Conservation (phyloP, 2,329 filamentous ascomycete species). For the Pseudogymnoascus verrucosus region DNA sequence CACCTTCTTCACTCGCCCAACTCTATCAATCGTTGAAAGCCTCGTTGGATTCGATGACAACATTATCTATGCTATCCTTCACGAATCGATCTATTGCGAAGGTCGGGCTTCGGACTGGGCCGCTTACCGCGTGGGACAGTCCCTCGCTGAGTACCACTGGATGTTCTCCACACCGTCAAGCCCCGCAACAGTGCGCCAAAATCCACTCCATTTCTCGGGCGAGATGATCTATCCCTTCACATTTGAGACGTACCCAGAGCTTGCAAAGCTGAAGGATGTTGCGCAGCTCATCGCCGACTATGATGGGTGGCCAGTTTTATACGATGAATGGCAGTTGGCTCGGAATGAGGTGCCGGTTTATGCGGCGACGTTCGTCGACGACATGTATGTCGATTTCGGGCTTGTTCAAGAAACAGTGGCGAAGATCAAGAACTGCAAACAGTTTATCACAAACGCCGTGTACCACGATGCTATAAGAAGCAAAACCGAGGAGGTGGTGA, state of each 20-base stretch:
- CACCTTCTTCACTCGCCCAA: constrained; percentile 65
- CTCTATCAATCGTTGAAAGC: constrained; percentile 60
- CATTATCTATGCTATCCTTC: constrained; percentile 77
- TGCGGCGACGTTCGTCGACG: constrained; percentile 72
- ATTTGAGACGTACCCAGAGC: constrained; percentile 72
- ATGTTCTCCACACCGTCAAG: constrained; percentile 21
- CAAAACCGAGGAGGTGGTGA: constrained; percentile 68
- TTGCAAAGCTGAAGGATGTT: constrained; percentile 58
- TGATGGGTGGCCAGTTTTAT: constrained; percentile 66
- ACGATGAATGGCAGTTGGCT: constrained; percentile 63
- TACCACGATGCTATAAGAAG: constrained; percentile 77
- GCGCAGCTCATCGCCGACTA: constrained; percentile 63
- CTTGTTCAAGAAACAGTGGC: constrained; percentile 65
- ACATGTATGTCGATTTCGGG: constrained; percentile 85
- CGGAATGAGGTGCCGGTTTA: constrained; percentile 80
- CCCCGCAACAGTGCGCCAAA: constrained; percentile 30
- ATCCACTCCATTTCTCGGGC: constrained; percentile 71
- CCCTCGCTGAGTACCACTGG: constrained; percentile 43
- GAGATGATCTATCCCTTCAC: constrained; percentile 89
- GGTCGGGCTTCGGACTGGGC: constrained; percentile 64
- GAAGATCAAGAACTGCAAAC: constrained; percentile 67
- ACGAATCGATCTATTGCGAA: constrained; percentile 83
- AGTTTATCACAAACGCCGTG: constrained; percentile 77
- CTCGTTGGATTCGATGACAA: constrained; percentile 64
- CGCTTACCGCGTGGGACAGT: constrained; percentile 53